Conservation (phyloP, 2,329 filamentous ascomycete genomes). For the Trichoderma arundinaceum region DNA sequence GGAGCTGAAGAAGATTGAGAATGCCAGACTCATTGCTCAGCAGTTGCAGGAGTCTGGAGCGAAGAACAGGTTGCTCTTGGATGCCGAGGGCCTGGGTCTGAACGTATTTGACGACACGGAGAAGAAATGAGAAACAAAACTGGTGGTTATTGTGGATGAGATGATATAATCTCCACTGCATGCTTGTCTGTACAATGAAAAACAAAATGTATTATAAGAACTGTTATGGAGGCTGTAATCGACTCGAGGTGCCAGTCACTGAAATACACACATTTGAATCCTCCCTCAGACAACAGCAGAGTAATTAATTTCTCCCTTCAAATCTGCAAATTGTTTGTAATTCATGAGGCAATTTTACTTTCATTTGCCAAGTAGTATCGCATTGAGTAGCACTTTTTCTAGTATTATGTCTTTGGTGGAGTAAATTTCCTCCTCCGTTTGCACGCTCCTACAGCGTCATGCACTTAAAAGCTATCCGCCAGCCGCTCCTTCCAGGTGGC, state of each 20-base stretch:
- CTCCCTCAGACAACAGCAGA: neutral
- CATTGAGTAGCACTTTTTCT: too few relatives aligned
- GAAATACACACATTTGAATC: conserved; percentile 14
- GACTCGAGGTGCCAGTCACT: neutral
- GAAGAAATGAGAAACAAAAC: conserved; percentile 49
- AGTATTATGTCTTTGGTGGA: neutral
- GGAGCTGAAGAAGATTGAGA: conserved; percentile 97
- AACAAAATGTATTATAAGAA: conserved; percentile 44
- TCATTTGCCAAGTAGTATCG: neutral
- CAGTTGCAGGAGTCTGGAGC: conserved; percentile 85
- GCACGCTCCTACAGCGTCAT: neutral
- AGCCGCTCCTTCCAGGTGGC: conserved; percentile 11
- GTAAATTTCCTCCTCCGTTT: neutral
- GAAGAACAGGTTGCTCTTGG: conserved; percentile 92
- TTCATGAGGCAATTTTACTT: neutral
- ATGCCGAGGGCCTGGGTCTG: conserved; percentile 86
- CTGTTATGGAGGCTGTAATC: conserved; percentile 7
- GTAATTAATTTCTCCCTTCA: neutral
- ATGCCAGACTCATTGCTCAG: conserved; percentile 85
- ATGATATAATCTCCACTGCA: conserved; percentile 56
- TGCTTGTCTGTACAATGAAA: conserved; percentile 41
- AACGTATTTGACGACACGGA: conserved; percentile 72
- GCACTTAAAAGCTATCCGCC: neutral
- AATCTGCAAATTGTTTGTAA: neutral
- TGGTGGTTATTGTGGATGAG: conserved; percentile 32